Base-by-base conservation (phyloP, 225 moss, liverwort and hornwort species). In the Marchantia paleacea region DNA sequence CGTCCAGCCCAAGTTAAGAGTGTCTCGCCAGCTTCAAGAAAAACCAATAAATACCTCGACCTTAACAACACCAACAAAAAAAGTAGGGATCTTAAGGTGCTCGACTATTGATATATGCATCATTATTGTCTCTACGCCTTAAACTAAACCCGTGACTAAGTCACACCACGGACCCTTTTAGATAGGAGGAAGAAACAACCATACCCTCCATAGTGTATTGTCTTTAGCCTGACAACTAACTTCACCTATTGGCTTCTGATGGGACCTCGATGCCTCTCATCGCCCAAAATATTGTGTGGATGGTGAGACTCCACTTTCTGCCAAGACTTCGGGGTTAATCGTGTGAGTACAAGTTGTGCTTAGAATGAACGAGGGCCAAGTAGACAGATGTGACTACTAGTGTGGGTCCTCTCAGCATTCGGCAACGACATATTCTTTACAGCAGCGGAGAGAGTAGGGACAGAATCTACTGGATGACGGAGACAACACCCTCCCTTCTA, bases 1-100 rank as follows among this genome's bases (percentile, higher is more conserved):
- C 95, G 92, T 39, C 92, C 89, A 11, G 92, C 95, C 93, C 93
- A 95, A 8, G 93, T 86, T 78, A 91, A 93, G 74, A 95, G 90
- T n/a, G 80, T 26, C 60, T 84, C 89, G 12, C 89, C 91, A 73
- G 87, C 93, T 95, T 73, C n/a, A 78, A 22, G 7, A 5, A n/a
- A 69, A 39, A 39, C 39, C 39, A 39, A 39, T 39, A 39, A 39
- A 66, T 58, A 5, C 14, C 13, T 15, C 5, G 10, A 14, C 58
- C 15, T 58, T 58, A 9, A 19, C 58, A 58, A 58, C 4, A 20
- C 5, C 58, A 15, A 58, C 8, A 62, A 19, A 62, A 24, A 8
- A 18, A 19, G 62, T 62, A 62, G 6, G 18, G 62, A 5, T 39
- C 2, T 39, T 2, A 2, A 39, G 2, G 5, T 39, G 39, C 39